Conservation (phyloP, 139 green algal species). For the Coelastrella sp. region DNA sequence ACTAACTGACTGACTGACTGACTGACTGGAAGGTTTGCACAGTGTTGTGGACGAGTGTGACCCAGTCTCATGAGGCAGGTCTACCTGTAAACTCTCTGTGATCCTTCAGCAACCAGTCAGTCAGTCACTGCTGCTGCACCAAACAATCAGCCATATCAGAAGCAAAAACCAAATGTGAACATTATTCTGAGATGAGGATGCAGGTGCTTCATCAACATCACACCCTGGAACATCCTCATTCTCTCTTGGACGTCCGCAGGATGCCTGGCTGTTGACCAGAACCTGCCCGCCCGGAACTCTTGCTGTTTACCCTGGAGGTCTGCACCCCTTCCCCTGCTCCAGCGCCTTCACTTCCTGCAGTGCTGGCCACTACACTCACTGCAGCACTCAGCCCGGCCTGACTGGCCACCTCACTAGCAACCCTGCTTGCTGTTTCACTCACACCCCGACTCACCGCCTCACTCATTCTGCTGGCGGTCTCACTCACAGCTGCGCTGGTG, state of each 20-base stretch:
- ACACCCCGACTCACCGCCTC: background rate
- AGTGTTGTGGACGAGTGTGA: too few relatives aligned
- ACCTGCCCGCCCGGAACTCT: background rate
- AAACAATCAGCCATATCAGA: too few relatives aligned
- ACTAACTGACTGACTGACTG: too few relatives aligned
- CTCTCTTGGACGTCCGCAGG: background rate
- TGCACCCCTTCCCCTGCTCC: background rate
- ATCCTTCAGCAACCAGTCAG: too few relatives aligned
- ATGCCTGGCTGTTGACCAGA: background rate
- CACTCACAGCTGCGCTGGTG: background rate
- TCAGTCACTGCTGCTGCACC: too few relatives aligned
- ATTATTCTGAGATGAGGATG: too few relatives aligned
- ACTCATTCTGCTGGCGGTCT: background rate
- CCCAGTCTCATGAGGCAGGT: too few relatives aligned
- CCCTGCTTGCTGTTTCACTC: background rate
- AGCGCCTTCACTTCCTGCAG: background rate
- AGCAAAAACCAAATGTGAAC: too few relatives aligned
- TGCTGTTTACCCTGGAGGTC: background rate
- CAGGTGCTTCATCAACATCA: background rate
- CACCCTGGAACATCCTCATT: background rate
- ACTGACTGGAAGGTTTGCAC: too few relatives aligned
- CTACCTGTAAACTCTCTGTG: too few relatives aligned
- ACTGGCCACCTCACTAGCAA: background rate
- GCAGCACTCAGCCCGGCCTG: background rate
- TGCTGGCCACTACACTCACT: background rate